A percentile compares a stretch with the other conserved stretches of the same genome.
Evolutionary conservation across 2,329 filamentous ascomycete species (phyloP).

Genomic region (Diaporthe vexans): DNA sequence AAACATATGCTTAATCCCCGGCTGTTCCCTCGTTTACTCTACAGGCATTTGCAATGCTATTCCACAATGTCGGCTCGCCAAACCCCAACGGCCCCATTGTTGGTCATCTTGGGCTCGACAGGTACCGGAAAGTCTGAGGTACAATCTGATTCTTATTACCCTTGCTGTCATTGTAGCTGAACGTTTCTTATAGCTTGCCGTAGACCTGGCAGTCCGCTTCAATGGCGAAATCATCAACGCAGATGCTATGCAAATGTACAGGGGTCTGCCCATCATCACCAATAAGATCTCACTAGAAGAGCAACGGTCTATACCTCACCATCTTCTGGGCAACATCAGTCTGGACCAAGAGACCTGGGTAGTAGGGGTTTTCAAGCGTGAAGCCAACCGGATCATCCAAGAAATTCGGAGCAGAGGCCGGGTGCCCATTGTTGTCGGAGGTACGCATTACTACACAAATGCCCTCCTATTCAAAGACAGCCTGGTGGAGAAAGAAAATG

Average conservation of each 20-base stretch:
- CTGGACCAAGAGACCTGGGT: slow-evolving; percentile 86
- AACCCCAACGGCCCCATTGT: slow-evolving; percentile 70
- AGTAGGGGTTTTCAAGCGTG: slow-evolving; percentile 81
- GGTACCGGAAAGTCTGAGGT: slow-evolving; percentile 96
- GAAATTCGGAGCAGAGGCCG: slow-evolving; percentile 85
- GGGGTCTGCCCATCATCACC: slow-evolving; percentile 91
- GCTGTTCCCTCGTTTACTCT: slow-evolving; percentile 3
- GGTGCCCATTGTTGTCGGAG: slow-evolving; percentile 91
- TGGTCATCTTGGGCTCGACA: slow-evolving; percentile 89
- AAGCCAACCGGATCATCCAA: slow-evolving; percentile 77
- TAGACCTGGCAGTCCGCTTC: slow-evolving; percentile 85
- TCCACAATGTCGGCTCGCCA: slow-evolving; percentile 54
- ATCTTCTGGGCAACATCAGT: slow-evolving; percentile 84
- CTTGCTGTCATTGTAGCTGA: too few relatives aligned
- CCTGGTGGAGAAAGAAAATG: slow-evolving; percentile 61
- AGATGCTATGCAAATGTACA: slow-evolving; percentile 98
- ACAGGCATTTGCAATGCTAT: slow-evolving; percentile 41
- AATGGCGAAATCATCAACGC: slow-evolving; percentile 97
- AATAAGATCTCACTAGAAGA: slow-evolving; percentile 89
- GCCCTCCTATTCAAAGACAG: slow-evolving; percentile 85
- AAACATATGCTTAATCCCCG: slow-evolving; percentile 32
- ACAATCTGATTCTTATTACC: too few relatives aligned
- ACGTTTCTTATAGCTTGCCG: slow-evolving; percentile 84
- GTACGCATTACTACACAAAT: slow-evolving; percentile 96
- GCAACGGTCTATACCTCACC: slow-evolving; percentile 85